Evolutionary conservation across 192 early-diverging fungal genomes (phyloP).

Genomic region (Entomortierella chlamydospora): DNA sequence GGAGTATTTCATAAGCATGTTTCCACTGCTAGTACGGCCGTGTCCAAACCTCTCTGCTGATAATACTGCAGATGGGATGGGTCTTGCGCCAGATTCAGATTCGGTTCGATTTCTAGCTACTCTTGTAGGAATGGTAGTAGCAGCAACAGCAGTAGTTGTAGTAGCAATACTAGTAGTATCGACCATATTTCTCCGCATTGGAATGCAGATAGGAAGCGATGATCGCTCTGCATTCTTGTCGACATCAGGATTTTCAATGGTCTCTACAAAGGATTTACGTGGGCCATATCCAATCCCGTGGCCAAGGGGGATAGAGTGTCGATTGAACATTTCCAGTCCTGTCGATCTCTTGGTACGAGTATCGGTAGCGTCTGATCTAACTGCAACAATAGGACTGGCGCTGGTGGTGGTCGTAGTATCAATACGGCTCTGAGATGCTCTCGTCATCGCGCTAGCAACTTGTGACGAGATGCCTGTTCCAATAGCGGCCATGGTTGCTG

Average conservation of each 20-base stretch:
- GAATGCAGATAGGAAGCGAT: not conserved
- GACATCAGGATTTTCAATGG: not conserved
- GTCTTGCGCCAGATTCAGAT: not conserved
- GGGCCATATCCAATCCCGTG: slow-evolving; percentile 2
- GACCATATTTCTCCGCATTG: not conserved
- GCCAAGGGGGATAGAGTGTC: not conserved
- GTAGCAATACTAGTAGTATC: not conserved
- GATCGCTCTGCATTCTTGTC: not conserved
- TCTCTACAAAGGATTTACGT: not conserved
- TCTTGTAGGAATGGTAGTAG: not conserved
- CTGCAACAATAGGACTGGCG: not conserved
- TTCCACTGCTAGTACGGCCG: not conserved
- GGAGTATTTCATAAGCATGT: not conserved
- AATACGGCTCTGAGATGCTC: not conserved
- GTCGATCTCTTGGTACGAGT: not conserved
- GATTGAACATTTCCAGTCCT: not conserved
- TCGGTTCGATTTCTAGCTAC: not conserved
- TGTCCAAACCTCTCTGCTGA: not conserved
- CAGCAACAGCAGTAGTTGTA: too few species aligned
- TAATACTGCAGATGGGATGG: not conserved
- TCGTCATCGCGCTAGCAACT: not conserved
- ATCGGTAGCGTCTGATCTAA: not conserved
- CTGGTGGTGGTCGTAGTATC: not conserved
- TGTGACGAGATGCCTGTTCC: not conserved
- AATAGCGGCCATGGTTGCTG: not conserved